phyloP scores from a whole-genome alignment of 495 filamentous ascomycete genomes.

The Penicillium flavigenum region DNA sequence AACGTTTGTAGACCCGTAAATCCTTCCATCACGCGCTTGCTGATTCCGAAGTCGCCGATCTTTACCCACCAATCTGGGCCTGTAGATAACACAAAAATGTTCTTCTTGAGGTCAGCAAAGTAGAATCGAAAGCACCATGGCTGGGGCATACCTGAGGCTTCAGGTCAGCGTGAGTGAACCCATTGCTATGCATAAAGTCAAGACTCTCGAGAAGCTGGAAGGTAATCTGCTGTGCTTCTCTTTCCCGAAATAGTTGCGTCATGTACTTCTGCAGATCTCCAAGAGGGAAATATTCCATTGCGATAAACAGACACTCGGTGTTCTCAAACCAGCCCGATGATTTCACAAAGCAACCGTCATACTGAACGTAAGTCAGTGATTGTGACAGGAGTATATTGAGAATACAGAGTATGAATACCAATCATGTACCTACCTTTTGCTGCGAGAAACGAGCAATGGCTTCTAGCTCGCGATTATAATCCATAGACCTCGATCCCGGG shows the following conservation, averaged over 20 bases:
- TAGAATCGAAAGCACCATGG: background rate
- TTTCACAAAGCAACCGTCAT: conserved; percentile 7
- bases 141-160: conserved; percentile 21
- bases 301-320: conserved; percentile 14
- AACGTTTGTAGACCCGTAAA: conserved; percentile 24
- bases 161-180: conserved; percentile 30
- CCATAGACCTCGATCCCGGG: background rate
- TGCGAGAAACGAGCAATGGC: conserved; percentile 8
- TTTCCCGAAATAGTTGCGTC: conserved; percentile 12
- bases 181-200: conserved; percentile 27
- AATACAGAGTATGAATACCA: background rate
- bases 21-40: conserved; percentile 34
- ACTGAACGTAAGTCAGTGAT: background rate
- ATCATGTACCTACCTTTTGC: conserved; percentile 4
- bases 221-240: conserved; percentile 19
- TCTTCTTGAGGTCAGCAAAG: conserved; percentile 18
- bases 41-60: conserved; percentile 54
- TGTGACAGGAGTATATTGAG: background rate
- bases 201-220: conserved; percentile 25
- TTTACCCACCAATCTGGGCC: conserved; percentile 43
- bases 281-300: conserved; percentile 34
- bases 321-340: conserved; percentile 19
- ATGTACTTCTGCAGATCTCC: conserved; percentile 20
- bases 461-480: background rate
- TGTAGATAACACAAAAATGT: conserved; percentile 31